Evolutionary conservation across 805 yeast species (phyloP).

Genomic region (Yarrowia sp.): DNA sequence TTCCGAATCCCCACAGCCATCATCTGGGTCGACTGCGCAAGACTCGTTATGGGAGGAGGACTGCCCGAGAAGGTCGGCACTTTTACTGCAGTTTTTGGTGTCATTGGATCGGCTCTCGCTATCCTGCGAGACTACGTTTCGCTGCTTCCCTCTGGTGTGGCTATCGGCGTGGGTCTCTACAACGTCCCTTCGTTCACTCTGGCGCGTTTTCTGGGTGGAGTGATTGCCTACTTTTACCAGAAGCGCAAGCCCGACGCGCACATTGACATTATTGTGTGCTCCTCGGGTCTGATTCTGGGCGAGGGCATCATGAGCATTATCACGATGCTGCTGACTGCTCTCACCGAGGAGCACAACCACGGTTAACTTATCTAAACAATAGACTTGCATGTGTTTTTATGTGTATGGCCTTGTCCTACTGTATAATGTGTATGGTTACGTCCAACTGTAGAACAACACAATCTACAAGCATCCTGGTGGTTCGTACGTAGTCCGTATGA

Average conservation of each 20-base stretch:
- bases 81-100: conserved; percentile 67
- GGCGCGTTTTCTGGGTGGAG: conserved; percentile 90
- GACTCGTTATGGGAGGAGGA: conserved; percentile 86
- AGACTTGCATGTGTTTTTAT: not conserved
- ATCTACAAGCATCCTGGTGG: no score
- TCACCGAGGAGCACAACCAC: not conserved
- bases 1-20: conserved; percentile 93
- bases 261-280: conserved; percentile 78
- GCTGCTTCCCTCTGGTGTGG: conserved; percentile 89
- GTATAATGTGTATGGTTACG: not conserved
- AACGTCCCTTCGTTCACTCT: conserved; percentile 90
- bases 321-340: conserved; percentile 71
- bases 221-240: conserved; percentile 47
- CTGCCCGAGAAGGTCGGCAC: conserved; percentile 74
- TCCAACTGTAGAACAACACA: no score
- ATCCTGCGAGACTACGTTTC: conserved; percentile 50
- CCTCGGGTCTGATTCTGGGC: conserved; percentile 90
- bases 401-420: no score
- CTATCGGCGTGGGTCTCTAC: conserved; percentile 95
- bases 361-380: not conserved
- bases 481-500: no score
- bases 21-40: conserved; percentile 94
- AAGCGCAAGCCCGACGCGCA: conserved; percentile 44
- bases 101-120: conserved; percentile 47
- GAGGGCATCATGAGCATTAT: conserved; percentile 87